Percentiles rank a stretch among this genome's conserved stretches.
Evolutionary conservation across 208 protist species (phyloP).

Genomic region (Naegleria gruberi): DNA sequence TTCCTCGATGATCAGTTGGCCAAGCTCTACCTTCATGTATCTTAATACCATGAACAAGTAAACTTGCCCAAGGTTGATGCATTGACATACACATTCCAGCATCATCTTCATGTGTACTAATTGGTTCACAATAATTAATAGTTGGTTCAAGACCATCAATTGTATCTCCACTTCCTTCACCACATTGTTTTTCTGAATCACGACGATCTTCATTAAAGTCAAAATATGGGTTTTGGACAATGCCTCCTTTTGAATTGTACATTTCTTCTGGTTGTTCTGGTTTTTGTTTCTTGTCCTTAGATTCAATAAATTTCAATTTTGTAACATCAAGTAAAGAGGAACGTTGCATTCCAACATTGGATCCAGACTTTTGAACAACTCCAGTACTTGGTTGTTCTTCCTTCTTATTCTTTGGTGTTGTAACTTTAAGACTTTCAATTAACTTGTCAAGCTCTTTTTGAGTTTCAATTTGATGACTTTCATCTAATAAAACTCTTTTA

Average conservation of each 20-base stretch:
- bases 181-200: constrained; percentile 28
- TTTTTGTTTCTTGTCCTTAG: not conserved
- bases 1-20: constrained; percentile 65
- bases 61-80: constrained; percentile 81
- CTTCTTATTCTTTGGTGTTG: not conserved
- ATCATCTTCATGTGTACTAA: constrained; percentile 41
- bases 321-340: not conserved
- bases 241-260: not conserved
- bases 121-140: constrained; percentile 26
- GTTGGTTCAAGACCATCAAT: constrained; percentile 23
- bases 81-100: constrained; percentile 72
- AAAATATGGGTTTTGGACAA: not conserved
- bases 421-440: not conserved
- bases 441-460: not conserved
- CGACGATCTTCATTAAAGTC: constrained; percentile 17
- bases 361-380: not conserved
- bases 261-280: too few relatives aligned
- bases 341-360: not conserved
- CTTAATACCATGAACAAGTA: constrained; percentile 80
- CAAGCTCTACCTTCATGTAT: constrained; percentile 73
- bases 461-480: not conserved
- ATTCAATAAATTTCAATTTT: not conserved
- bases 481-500: not conserved
- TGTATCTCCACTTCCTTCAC: constrained; percentile 33
- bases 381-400: not conserved